Conservation (phyloP, 768 basidiomycete genomes). For the Lactarius evosmus region DNA sequence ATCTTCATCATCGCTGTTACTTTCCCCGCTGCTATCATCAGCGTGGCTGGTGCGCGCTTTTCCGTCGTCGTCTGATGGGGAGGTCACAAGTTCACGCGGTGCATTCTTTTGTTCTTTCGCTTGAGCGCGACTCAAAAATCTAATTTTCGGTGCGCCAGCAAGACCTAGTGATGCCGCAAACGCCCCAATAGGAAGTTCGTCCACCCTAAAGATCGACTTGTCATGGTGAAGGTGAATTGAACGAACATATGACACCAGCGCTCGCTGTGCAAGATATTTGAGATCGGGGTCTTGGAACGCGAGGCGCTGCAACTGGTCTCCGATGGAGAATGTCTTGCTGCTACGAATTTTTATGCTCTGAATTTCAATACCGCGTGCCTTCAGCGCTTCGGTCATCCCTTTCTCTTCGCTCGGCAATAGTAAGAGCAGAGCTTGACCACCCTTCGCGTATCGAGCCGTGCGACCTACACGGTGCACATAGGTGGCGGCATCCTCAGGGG, state of each 20-base stretch:
- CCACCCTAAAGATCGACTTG: slow-evolving; percentile 87
- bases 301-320: slow-evolving; percentile 86
- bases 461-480: slow-evolving; percentile 97
- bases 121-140: slow-evolving; percentile 66
- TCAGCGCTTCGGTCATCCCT: slow-evolving; percentile 74
- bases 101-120: slow-evolving; percentile 78
- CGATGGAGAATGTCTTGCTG: slow-evolving; percentile 81
- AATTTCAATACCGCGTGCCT: slow-evolving; percentile 66
- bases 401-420: slow-evolving; percentile 89
- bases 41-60: slow-evolving; percentile 15
- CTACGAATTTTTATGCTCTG: slow-evolving; percentile 83
- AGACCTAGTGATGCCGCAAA: slow-evolving; percentile 90
- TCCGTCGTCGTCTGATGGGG: slow-evolving; percentile 34
- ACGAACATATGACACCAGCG: slow-evolving; percentile 93
- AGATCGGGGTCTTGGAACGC: slow-evolving; percentile 95
- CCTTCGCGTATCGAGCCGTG: slow-evolving; percentile 89
- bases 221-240: slow-evolving; percentile 92
- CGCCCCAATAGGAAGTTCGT: slow-evolving; percentile 73
- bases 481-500: slow-evolving; percentile 95
- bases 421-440: slow-evolving; percentile 81
- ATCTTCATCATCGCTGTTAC: slow-evolving; percentile 5
- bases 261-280: slow-evolving; percentile 93
- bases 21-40: slow-evolving; percentile 3
- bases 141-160: slow-evolving; percentile 94
- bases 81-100: slow-evolving; percentile 44